Evolutionary conservation across 331 rosid species (phyloP).

Genomic region (Malus hybrid): DNA sequence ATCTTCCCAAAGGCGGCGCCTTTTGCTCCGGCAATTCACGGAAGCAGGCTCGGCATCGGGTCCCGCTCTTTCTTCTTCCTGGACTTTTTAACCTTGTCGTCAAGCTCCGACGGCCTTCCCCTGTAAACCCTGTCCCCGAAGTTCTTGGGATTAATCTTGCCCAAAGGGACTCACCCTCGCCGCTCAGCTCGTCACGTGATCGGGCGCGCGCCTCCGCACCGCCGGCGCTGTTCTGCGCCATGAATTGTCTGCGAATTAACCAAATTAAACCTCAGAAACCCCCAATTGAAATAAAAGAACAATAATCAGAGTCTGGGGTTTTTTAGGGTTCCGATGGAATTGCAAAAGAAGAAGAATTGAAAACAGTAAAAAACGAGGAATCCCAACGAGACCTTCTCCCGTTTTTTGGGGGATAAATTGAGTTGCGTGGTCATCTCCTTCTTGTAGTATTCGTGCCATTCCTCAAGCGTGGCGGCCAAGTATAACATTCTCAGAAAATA

Average conservation of each 20-base stretch:
- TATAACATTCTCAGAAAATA: too few species aligned
- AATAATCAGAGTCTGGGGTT: background rate
- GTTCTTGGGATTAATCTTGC: constrained; percentile 59
- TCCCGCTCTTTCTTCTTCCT: constrained; percentile 53
- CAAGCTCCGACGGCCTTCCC: constrained; percentile 59
- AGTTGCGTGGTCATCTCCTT: too few species aligned
- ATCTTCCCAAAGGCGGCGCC: constrained; percentile 61
- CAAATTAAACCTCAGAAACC: background rate
- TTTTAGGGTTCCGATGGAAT: too few species aligned
- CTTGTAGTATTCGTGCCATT: too few species aligned
- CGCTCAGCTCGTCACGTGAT: constrained; percentile 85
- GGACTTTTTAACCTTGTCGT: constrained; percentile 53
- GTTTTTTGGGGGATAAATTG: too few species aligned
- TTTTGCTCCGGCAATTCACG: constrained; percentile 12
- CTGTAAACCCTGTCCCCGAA: constrained; percentile 64
- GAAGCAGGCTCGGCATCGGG: constrained; percentile 19
- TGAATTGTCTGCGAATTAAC: background rate
- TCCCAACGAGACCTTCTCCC: too few species aligned
- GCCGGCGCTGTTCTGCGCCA: background rate
- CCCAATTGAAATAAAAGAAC: background rate
- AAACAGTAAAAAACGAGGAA: too few species aligned
- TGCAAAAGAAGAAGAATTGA: too few species aligned
- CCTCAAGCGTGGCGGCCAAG: too few species aligned
- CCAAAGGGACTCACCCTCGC: constrained; percentile 61
- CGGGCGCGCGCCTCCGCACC: constrained; percentile 14